Conservation (phyloP, 2,329 filamentous ascomycete genomes). For the Ophiostoma himal-ulmi region DNA sequence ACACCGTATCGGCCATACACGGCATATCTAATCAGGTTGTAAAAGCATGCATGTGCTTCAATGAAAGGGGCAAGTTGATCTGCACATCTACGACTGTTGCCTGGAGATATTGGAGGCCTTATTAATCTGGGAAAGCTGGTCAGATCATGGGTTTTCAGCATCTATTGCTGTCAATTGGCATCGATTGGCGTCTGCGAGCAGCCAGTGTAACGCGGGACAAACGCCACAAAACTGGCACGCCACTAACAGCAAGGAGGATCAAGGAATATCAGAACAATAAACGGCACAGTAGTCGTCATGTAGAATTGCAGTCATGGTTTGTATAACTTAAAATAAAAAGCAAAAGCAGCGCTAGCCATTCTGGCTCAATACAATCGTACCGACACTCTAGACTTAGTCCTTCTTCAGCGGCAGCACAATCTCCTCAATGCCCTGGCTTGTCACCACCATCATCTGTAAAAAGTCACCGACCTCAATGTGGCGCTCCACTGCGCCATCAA, state of each 20-base stretch:
- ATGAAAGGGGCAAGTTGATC: background rate
- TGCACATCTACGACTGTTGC: background rate
- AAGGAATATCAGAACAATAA: background rate
- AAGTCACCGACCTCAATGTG: constrained; percentile 98
- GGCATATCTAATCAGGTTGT: background rate
- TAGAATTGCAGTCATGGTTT: background rate
- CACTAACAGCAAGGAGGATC: background rate
- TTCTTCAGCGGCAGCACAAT: constrained; percentile 78
- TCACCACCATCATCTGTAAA: constrained; percentile 92
- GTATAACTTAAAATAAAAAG: background rate
- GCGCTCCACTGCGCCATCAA: constrained; percentile 94
- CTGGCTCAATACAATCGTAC: background rate
- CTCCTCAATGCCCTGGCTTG: constrained; percentile 82
- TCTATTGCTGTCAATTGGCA: background rate
- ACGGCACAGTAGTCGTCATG: background rate
- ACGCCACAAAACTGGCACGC: background rate
- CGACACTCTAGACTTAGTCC: constrained; percentile 52
- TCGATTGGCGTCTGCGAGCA: background rate
- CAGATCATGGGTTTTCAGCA: background rate
- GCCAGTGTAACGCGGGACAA: background rate
- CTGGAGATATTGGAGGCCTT: background rate
- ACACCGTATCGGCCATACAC: background rate
- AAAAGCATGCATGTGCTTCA: background rate
- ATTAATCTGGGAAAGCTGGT: background rate
- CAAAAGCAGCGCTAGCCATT: constrained; percentile 11